Evolutionary conservation across 2,329 filamentous ascomycete genomes (phyloP), one percentile per base, ranked within the genome.

Genomic region (Sclerotinia minor): DNA sequence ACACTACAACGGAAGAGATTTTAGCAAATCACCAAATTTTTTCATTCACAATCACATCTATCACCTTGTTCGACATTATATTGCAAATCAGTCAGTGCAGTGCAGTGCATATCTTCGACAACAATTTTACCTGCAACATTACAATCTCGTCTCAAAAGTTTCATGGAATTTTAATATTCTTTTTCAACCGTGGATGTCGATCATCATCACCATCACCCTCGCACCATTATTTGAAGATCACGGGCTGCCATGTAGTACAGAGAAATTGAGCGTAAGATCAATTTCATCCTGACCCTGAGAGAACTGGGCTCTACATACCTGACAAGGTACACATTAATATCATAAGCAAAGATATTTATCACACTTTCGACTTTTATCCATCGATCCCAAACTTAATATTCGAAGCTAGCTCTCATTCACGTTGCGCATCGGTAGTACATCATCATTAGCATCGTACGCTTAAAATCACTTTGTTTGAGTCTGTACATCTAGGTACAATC

Each of bases 181-280:
- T 29, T 7, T 19, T 68, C 65, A 52, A 69, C 68, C 47, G 53
- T 70, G 71, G 55, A 74, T 71, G 68, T 72, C 71, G 71, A 70
- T 67, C 59, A 21, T 4, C 21, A 19, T 67, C 45, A 26, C 13
- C 26, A 17, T 50, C 29, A 61, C 29, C 7, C 45, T 24, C 61
- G 70, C 55, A 69, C 61, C 63, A 58, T 63, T 67, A 67, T 63
- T 54, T 64, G 50, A 67, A 53, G 65, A 73, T 72, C 69, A 71
- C 68, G 70, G 68, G 70, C 64, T 72, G 68, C 69, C 66, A 72
- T 74, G 75, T 74, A 73, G 68, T 64, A 72, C 65, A 71, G 64
- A 68, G 58, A 57, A 65, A 64, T 67, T 58, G 50, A 71, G 58
- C 68, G 64, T 71, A 67, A 72, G 65, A 72, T 57, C 68, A 21